A percentile compares a stretch with the other conserved stretches of the same genome.
phyloP scores from a whole-genome alignment of 2,329 filamentous ascomycete species.

The Fusarium coicis region DNA sequence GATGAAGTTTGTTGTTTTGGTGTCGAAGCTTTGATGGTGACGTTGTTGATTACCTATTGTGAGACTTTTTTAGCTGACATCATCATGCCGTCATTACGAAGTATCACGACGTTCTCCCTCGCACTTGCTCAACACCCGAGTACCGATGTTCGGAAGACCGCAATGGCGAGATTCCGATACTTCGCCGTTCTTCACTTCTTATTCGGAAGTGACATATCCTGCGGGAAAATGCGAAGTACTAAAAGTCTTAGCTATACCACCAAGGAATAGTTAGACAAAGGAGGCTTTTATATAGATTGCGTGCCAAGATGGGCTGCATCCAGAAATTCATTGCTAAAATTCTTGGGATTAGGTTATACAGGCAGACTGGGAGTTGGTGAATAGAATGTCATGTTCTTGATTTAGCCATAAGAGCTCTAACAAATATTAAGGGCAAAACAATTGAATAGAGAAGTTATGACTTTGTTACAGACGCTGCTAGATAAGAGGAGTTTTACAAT shows the following conservation, averaged over 20 bases:
- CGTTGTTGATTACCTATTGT: constrained; percentile 8
- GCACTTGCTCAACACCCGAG: neutral
- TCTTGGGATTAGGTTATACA: neutral
- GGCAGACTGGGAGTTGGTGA: too few species aligned
- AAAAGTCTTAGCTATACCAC: fast-evolving
- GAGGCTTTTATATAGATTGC: fast-evolving
- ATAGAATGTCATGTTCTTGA: too few species aligned
- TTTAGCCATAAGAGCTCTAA: too few species aligned
- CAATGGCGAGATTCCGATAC: neutral
- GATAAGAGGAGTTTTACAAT: too few species aligned
- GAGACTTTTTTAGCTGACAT: constrained; percentile 17
- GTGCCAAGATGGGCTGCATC: neutral
- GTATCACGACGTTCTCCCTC: neutral
- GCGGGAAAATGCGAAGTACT: fast-evolving
- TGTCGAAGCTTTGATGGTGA: constrained; percentile 7
- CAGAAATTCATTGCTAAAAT: fast-evolving
- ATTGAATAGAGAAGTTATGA: too few species aligned
- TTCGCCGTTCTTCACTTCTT: too few species aligned
- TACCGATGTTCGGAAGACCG: neutral
- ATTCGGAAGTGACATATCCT: fast-evolving
- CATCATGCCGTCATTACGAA: constrained; percentile 33
- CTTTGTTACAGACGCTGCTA: too few species aligned
- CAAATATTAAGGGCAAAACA: too few species aligned
- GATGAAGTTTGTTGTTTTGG: neutral
- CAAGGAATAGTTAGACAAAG: fast-evolving